Percentiles rank a stretch among this genome's conserved stretches.
Evolutionary conservation across 768 basidiomycete genomes (phyloP).

Genomic region (Rubroboletus satanas): DNA sequence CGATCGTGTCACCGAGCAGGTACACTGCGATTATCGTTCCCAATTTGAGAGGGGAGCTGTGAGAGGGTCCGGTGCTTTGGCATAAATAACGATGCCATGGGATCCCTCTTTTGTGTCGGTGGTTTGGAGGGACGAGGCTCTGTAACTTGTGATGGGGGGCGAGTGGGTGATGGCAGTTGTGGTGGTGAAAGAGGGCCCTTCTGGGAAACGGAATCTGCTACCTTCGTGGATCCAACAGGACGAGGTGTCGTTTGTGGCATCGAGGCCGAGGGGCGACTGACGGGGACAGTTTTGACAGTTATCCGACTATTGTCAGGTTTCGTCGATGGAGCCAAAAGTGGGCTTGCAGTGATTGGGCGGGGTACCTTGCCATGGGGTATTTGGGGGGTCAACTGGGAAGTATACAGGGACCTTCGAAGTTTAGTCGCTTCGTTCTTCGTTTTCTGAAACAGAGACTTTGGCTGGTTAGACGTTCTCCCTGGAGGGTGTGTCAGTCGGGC

Average conservation of each 20-base stretch:
- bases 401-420: conserved; percentile 59
- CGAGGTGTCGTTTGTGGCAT: conserved; percentile 4
- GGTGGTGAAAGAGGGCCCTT: conserved; percentile 30
- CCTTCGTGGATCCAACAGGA: conserved; percentile 33
- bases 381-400: conserved; percentile 50
- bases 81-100: conserved; percentile 61
- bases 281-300: conserved; percentile 48
- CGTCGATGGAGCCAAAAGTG: conserved; percentile 33
- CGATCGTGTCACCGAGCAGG: conserved; percentile 20
- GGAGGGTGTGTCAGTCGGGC: conserved; percentile 10
- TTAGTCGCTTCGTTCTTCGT: conserved; percentile 67
- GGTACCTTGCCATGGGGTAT: conserved; percentile 44
- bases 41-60: conserved; percentile 42
- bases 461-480: conserved; percentile 42
- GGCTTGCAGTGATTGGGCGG: conserved; percentile 33
- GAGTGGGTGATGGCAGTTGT: conserved; percentile 8
- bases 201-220: conserved; percentile 10
- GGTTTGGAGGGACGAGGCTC: conserved; percentile 36
- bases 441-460: conserved; percentile 76
- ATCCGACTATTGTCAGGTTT: conserved; percentile 38
- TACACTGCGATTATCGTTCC: conserved; percentile 16
- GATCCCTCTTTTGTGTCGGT: conserved; percentile 54
- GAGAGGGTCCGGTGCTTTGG: conserved; percentile 69
- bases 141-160: conserved; percentile 16
- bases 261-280: conserved; percentile 32